Evolutionary conservation across 2,329 filamentous ascomycete species (phyloP), one percentile per base, ranked within the genome.

Genomic region (Moelleriella libera): DNA sequence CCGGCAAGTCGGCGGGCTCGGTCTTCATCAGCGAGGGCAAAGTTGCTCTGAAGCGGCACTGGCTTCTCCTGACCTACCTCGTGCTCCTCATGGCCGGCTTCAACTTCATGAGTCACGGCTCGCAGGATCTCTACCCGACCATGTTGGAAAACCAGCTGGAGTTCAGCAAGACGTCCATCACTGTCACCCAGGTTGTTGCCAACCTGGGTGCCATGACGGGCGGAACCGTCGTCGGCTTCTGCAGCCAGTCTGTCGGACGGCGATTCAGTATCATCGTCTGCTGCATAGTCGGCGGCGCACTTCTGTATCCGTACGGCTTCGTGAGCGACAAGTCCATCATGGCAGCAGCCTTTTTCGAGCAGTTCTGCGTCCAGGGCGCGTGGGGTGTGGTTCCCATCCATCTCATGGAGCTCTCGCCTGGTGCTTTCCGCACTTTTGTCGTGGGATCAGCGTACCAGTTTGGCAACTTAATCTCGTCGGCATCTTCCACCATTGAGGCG

Each of bases 81-180:
- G 85, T 94, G 6, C 69, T 94, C 21, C 70, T 94, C 40, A 94
- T 94, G 86, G 83, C 86, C 2, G 87, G 87, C 4, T 92, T 94
- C 70, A 94, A 94, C 66, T 94, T 92, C 60, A 88, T 92, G 84
- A 85, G 81, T 14, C 85, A 89, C 59, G 85, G 85, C 47, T 83
- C 78, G 28, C 63, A 85, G 61, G 76, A 79, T 54, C 59, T 81
- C 30, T 80, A 80, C 54, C 76, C 76, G 2, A 79, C 75, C 21
- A 72, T 81, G 72, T 60, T 81, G 29, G 61, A 67, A 52, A 76
- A 74, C 54, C 74, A 80, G 59, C 76, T 73, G 52, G 61, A 58
- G 12, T 77, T 78, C 56, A 61, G 60, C 43, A 55, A 70, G 43
- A 68, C 78, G 59, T 66, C 72, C 48, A 72, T 85, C 14, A 87